These are phyloP conservation scores for Tolypocladium paradoxum DNA, from an alignment of 2,329 filamentous ascomycete genomes.

Conservation along the genomic window DNA sequence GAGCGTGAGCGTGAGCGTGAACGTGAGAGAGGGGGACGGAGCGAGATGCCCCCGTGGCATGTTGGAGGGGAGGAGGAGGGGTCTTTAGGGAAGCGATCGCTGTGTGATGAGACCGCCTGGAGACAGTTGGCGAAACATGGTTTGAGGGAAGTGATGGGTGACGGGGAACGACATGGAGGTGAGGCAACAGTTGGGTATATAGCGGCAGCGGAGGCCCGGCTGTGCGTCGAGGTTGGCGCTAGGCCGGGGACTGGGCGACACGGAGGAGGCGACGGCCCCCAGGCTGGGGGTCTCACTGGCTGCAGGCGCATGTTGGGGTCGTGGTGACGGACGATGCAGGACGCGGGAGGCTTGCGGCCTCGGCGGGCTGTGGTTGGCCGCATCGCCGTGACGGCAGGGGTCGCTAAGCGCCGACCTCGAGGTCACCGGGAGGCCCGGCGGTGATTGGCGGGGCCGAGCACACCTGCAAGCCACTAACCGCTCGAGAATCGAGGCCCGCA, in stretches of 20 bases:
- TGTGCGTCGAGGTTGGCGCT: constrained; percentile 25
- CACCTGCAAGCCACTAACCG: neutral
- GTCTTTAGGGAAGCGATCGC: constrained; percentile 20
- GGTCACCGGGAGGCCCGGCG: constrained; percentile 2
- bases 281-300: neutral
- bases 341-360: constrained; percentile 2
- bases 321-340: constrained; percentile 5
- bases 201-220: constrained; percentile 41
- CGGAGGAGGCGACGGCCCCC: neutral
- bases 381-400: constrained; percentile 17
- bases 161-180: constrained; percentile 25
- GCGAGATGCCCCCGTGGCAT: constrained; percentile 25
- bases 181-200: constrained; percentile 43
- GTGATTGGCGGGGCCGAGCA: constrained; percentile 13
- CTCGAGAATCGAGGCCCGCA: neutral
- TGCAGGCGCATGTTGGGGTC: constrained; percentile 2
- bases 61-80: constrained; percentile 21
- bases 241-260: constrained; percentile 3
- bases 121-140: constrained; percentile 37
- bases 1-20: neutral
- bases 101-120: constrained; percentile 31
- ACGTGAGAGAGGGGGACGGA: constrained; percentile 9
- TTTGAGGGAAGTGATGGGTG: constrained; percentile 34
- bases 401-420: constrained; percentile 26
- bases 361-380: constrained; percentile 29